A percentile compares a stretch with the other conserved stretches of the same genome.
Evolutionary conservation across 2,329 filamentous ascomycete genomes (phyloP).

Genomic region (Celoporthe dispersa): DNA sequence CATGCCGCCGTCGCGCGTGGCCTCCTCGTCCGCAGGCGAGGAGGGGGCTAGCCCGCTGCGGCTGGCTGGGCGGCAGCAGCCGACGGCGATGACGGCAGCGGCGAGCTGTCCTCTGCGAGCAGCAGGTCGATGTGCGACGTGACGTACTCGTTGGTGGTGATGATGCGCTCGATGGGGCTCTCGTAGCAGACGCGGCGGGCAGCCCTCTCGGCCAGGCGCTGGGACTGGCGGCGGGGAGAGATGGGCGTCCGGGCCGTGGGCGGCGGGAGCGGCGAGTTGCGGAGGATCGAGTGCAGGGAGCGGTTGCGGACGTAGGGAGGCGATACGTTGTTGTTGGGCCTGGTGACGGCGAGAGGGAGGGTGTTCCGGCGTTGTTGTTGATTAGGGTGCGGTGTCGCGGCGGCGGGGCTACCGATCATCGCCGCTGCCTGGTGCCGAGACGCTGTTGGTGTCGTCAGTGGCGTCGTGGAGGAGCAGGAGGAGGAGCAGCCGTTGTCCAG

Average conservation of each 20-base stretch:
- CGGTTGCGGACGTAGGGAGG: conserved; percentile 64
- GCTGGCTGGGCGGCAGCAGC: conserved; percentile 22
- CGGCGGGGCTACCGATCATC: conserved; percentile 31
- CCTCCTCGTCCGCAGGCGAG: not conserved
- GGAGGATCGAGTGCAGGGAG: conserved; percentile 65
- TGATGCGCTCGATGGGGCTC: conserved; percentile 66
- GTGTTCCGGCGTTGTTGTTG: conserved; percentile 42
- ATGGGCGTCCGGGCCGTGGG: conserved; percentile 53
- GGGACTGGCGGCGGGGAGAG: conserved; percentile 59
- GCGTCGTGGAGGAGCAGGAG: not conserved
- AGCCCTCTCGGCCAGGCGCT: conserved; percentile 58
- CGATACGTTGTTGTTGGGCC: conserved; percentile 33
- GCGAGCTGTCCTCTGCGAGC: conserved; percentile 56
- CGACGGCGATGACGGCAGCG: conserved; percentile 46
- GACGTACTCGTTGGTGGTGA: conserved; percentile 65
- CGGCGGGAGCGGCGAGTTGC: conserved; percentile 67
- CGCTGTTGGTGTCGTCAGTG: not conserved
- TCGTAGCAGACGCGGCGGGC: conserved; percentile 64
- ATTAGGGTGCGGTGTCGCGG: conserved; percentile 8
- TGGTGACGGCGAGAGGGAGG: conserved; percentile 36
- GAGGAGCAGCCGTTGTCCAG: no score
- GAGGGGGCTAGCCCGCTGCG: not conserved
- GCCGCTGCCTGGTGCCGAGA: conserved; percentile 9
- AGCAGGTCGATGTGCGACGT: conserved; percentile 68
- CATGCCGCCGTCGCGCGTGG: conserved; percentile 60